Percentiles rank a stretch among this genome's conserved stretches.
Evolutionary conservation across 306 rosid species (phyloP).

Genomic region (Fagus sylvatica): DNA sequence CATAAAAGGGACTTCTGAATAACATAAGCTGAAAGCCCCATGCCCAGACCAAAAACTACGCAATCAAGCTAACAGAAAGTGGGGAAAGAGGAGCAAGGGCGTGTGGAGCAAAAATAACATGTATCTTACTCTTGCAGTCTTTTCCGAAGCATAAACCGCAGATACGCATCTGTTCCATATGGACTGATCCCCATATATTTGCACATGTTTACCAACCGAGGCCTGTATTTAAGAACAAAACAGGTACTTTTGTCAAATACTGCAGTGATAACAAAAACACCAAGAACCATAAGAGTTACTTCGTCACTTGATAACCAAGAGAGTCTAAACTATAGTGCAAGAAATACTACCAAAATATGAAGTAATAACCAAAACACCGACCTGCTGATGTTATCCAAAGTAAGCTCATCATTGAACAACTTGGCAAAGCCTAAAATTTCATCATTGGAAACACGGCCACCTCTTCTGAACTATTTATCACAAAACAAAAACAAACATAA

Average conservation of each 20-base stretch:
- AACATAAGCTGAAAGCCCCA: neutral
- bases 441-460: slow-evolving; percentile 74
- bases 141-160: slow-evolving; percentile 83
- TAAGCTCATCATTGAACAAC: slow-evolving; percentile 94
- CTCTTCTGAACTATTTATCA: slow-evolving; percentile 69
- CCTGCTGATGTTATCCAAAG: slow-evolving; percentile 97
- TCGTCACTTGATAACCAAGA: neutral
- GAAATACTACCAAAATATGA: neutral
- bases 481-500: slow-evolving; percentile 8
- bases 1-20: neutral
- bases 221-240: slow-evolving; percentile 47
- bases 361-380: slow-evolving; percentile 7
- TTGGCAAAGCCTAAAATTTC: slow-evolving; percentile 96
- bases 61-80: neutral
- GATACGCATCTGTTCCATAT: slow-evolving; percentile 68
- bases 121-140: slow-evolving; percentile 65
- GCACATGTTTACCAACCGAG: slow-evolving; percentile 97
- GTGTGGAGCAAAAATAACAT: neutral
- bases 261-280: neutral
- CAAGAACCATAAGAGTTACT: neutral
- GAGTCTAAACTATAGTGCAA: neutral
- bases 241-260: neutral
- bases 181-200: slow-evolving; percentile 96
- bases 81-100: neutral
- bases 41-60: neutral